Base-by-base conservation (phyloP, 2,329 filamentous ascomycete genomes). In the Aureobasidium leucospermi region DNA sequence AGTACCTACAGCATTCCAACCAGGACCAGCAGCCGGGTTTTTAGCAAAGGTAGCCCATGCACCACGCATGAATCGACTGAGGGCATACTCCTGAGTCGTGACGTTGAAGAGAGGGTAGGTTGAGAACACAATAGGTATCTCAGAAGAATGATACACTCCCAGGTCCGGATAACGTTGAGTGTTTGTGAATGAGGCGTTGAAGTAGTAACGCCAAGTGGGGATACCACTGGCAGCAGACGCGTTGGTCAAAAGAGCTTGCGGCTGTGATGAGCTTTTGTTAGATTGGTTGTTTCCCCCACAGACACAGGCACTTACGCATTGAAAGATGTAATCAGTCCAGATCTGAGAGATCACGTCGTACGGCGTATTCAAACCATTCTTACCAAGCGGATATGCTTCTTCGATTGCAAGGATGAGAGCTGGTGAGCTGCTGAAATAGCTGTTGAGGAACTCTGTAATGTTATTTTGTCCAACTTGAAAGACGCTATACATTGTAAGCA, bases 11-110 rank as follows among this genome's bases (percentile, higher is more conserved):
- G 55, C 57, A 60, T 69, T 70, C 73, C 73, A 74, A 0, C 73
- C 73, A 1, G 72, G 73, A 13, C 71, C 73, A 38, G 62, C 19
- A 63, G 2, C 43, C n/a, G 73, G 72, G 59, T 74, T 68, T 63
- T 71, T 72, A 3, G 71, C 72, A 58, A 75, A 74, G 3, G 63
- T 56, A 2, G 70, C 71, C 72, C 72, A 74, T 0, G 66, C 64
- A 13, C 64, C 63, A 55, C 69, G 66, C 66, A 75, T 70, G 28
- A 63, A 62, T 19, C 61, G 63, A 15, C 65, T 67, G 10, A 74
- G 65, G 13, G 67, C 66, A 29, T 67, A 67, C 58, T 74, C 64
- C 53, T 72, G 66, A 3, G 66, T 66, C 2, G 72, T 73, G 32
- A 62, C 47, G 38, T 63, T 62, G 1, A 62, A 62, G 28, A 67